Evolutionary conservation across 306 rosid species (phyloP), one percentile per base, ranked within the genome.

Genomic region (Herpetospermum pedunculosum): DNA sequence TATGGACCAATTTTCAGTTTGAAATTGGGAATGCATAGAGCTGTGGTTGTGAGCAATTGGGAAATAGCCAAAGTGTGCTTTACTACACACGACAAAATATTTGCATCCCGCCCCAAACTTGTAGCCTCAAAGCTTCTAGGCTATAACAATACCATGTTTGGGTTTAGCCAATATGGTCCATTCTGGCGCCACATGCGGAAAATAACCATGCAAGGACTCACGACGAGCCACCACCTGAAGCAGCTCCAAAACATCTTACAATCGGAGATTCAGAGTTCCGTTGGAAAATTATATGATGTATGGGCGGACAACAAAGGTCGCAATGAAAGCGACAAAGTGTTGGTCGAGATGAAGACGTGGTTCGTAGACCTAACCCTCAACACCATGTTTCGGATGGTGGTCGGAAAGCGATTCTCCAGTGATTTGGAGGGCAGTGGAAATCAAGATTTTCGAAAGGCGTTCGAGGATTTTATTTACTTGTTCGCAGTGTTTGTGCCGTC

Each of bases 1-100:
- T 73, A 63, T 16, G 83, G 87, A 14, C 73, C 83, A 0, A 0
- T 81, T 37, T 81, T 75, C 37, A 34, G 8, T 3, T 29, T 57
- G 4, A 57, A 13, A 26, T 82, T 87, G 0, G 90, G 96, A 0
- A 65, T 29, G 37, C 82, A 78, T 16, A 32, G 78, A 15, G 84
- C 86, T 4, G 74, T 89, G 5, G 88, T 83, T 10, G 90, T 85
- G 4, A 85, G 84, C 63, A 79, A 74, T 44, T 87, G 88, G 82
- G 88, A 87, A 81, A 83, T 82, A 14, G 90, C 90, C 0, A 82
- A 71, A 9, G 88, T 87, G 38, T 87, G 92, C 75, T 84, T 87
- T 81, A 87, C 92, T 23, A 69, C 76, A 0, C 82, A 87, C 34
- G 92, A 89, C 81, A 80, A 25, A 60, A 80, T 85, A 3, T 79